phyloP scores from a whole-genome alignment of 2,329 filamentous ascomycete genomes.

The Basipetospora chlamydospora region DNA sequence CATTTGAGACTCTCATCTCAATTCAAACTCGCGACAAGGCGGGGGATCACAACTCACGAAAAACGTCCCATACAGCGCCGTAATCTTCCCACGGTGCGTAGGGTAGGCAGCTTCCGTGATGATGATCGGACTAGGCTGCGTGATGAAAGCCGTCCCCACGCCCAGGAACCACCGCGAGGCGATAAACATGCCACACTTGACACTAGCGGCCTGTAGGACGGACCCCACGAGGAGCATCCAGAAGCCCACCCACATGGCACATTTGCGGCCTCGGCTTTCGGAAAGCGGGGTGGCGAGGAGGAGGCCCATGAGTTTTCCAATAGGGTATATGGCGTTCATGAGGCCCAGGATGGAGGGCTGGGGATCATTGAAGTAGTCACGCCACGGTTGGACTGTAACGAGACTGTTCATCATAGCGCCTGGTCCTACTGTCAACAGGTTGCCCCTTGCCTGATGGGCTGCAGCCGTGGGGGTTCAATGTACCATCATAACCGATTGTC shows the following conservation, averaged over 20 bases:
- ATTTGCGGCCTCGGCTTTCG: slow-evolving; percentile 25
- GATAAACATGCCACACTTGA: slow-evolving; percentile 15
- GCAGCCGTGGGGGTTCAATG: neutral
- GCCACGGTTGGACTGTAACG: slow-evolving; percentile 25
- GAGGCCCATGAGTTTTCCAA: slow-evolving; percentile 23
- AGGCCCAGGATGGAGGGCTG: slow-evolving; percentile 20
- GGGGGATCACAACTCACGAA: slow-evolving; percentile 10
- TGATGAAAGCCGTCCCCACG: slow-evolving; percentile 16
- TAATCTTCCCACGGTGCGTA: slow-evolving; percentile 18
- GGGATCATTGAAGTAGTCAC: slow-evolving; percentile 23
- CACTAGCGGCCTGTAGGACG: slow-evolving; percentile 17
- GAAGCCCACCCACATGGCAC: slow-evolving; percentile 20
- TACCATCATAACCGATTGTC: slow-evolving; percentile 29
- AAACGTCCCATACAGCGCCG: slow-evolving; percentile 19
- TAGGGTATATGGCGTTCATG: slow-evolving; percentile 21
- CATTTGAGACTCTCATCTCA: too few relatives aligned
- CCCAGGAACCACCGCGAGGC: slow-evolving; percentile 17
- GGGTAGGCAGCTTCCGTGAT: slow-evolving; percentile 21
- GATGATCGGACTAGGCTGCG: slow-evolving; percentile 17
- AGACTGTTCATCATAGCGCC: slow-evolving; percentile 30
- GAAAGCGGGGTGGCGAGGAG: slow-evolving; percentile 21
- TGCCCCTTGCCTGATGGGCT: too few relatives aligned
- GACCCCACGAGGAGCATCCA: slow-evolving; percentile 16
- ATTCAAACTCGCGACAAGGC: slow-evolving; percentile 10
- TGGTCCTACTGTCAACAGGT: too few relatives aligned